Conservation (phyloP, 1,284 basidiomycete genomes). For the Ustilago bromivora region DNA sequence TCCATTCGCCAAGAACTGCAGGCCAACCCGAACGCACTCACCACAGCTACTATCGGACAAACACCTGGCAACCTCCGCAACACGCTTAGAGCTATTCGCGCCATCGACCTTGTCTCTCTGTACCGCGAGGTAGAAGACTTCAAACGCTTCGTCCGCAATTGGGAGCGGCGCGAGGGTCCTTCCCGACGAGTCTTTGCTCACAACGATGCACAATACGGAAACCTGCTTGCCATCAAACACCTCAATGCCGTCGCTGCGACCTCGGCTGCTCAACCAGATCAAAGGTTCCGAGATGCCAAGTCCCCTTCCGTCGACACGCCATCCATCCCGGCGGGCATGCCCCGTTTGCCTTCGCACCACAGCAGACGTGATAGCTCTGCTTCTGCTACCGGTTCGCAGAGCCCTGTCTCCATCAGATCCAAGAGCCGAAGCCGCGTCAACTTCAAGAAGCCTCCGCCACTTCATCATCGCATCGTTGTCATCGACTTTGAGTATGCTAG, state of each 20-base stretch:
- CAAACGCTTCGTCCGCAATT: slow-evolving; percentile 60
- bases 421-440: slow-evolving; percentile 38
- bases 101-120: slow-evolving; percentile 60
- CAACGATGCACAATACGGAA: slow-evolving; percentile 67
- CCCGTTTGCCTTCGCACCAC: slow-evolving; percentile 34
- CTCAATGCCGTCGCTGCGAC: slow-evolving; percentile 6
- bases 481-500: slow-evolving; percentile 68
- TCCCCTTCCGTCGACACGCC: slow-evolving; percentile 28
- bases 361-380: slow-evolving; percentile 33
- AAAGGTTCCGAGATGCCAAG: slow-evolving; percentile 29
- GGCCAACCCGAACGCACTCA: slow-evolving; percentile 21
- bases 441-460: slow-evolving; percentile 36
- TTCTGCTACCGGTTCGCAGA: slow-evolving; percentile 24
- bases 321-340: slow-evolving; percentile 54
- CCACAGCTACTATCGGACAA: slow-evolving; percentile 37
- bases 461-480: slow-evolving; percentile 65
- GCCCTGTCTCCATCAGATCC: slow-evolving; percentile 31
- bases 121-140: slow-evolving; percentile 58
- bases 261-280: slow-evolving; percentile 16
- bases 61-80: slow-evolving; percentile 52
- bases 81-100: slow-evolving; percentile 53
- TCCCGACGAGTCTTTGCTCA: slow-evolving; percentile 65
- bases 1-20: slow-evolving; percentile 43
- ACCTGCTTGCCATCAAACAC: slow-evolving; percentile 61
- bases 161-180: slow-evolving; percentile 61